Base-by-base conservation (phyloP, 176 grass and related monocot species). In the Carex littledalei region DNA sequence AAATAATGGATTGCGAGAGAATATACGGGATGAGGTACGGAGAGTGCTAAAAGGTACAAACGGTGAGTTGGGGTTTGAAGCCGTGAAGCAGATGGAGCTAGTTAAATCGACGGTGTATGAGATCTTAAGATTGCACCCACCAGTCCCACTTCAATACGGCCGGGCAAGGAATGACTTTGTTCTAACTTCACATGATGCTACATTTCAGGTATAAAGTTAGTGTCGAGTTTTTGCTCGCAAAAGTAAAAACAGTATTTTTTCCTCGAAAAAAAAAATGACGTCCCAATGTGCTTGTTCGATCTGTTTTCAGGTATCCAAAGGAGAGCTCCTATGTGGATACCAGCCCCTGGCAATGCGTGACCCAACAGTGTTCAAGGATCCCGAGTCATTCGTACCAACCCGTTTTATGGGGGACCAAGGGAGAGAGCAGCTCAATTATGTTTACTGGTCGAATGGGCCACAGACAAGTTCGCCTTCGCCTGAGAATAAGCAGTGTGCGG, bases 241-340 rank as follows among this genome's bases (percentile, higher is more conserved):
- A n/a, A 18, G 17, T 18, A n/a, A 16, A 2, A n/a, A 59, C 56
- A n/a, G 3, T n/a, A 24, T 24, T 63, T n/a, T n/a, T n/a, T n/a
- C n/a, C n/a, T n/a, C n/a, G n/a, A n/a, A n/a, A n/a, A n/a, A n/a
- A n/a, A n/a, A n/a, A n/a, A n/a, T n/a, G n/a, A n/a, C n/a, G n/a
- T n/a, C n/a, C 65, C 24, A 9, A 20, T 18, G 67, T 71, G 17
- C 2, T 55, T 55, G 49, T 8, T 77, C n/a, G n/a, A n/a, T n/a
- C 3, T 55, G 24, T 16, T 94, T 59, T 84, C 6, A 82, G 58
- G 90, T 95, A 11, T 5, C 73, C 0, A 54, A 82, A 45, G 94
- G 92, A n/a, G 94, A 97, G 84, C 84, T 97, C 78, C 87, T 94
- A 59, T 94, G 94, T 86, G 92, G 95, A 54, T 97, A 93, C 90